Conservation (phyloP, 2,329 filamentous ascomycete genomes). For the Aspergillus sp. region DNA sequence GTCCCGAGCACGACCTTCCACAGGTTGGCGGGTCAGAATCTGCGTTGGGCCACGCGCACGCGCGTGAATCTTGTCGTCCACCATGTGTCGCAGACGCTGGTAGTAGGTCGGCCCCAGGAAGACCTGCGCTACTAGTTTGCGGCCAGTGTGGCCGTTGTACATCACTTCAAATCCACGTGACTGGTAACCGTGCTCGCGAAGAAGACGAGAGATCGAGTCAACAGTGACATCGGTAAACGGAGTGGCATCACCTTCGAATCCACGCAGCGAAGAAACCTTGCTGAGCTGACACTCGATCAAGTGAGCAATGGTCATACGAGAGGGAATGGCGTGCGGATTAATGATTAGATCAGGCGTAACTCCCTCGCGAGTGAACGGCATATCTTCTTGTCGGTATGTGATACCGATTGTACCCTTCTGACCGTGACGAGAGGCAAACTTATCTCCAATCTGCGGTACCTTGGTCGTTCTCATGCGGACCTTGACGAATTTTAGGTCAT, state of each 20-base stretch:
- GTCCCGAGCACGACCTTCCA: conserved; percentile 96
- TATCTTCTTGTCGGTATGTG: conserved; percentile 95
- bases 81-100: conserved; percentile 98
- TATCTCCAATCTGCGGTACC: conserved; percentile 97
- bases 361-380: conserved; percentile 94
- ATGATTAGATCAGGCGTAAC: conserved; percentile 95
- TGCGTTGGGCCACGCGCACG: conserved; percentile 94
- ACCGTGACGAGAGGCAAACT: conserved; percentile 98
- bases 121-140: conserved; percentile 88
- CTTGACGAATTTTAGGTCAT: conserved; percentile 94
- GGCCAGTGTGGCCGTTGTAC: conserved; percentile 97
- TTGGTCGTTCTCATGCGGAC: conserved; percentile 97
- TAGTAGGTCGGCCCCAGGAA: conserved; percentile 99
- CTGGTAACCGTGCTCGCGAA: conserved; percentile 90
- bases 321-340: conserved; percentile 98
- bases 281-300: conserved; percentile 98
- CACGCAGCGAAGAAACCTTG: conserved; percentile 90
- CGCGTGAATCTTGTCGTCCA: conserved; percentile 99
- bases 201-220: conserved; percentile 81
- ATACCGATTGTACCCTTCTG: conserved; percentile 99
- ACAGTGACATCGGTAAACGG: conserved; percentile 98
- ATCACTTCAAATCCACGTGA: conserved; percentile 96
- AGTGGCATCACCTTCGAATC: conserved; percentile 94
- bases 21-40: conserved; percentile 94
- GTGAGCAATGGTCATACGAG: conserved; percentile 99